Conservation (phyloP, 169 alveolate species). For the Cryptosporidium sp. region DNA sequence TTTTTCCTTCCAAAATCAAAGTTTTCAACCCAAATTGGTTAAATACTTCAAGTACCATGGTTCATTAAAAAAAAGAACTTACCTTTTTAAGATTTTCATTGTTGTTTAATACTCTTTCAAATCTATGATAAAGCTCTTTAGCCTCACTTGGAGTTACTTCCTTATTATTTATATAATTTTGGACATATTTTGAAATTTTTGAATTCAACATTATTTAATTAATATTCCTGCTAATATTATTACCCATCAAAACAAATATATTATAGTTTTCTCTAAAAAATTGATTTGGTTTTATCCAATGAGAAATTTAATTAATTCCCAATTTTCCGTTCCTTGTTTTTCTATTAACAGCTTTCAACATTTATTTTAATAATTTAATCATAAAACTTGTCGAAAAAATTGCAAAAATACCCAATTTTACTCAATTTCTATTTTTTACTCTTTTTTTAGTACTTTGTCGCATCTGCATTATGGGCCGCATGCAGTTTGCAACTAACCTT, state of each 20-base stretch:
- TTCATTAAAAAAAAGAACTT: conserved; percentile 2
- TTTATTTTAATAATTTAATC: neutral
- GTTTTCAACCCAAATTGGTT: neutral
- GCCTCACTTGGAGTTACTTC: conserved; percentile 58
- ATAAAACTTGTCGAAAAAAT: too few relatives aligned
- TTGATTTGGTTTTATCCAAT: too few relatives aligned
- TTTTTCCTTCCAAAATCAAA: neutral
- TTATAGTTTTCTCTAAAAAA: neutral
- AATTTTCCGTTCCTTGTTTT: neutral
- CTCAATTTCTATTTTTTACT: neutral
- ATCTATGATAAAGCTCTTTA: conserved; percentile 37
- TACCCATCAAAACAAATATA: neutral
- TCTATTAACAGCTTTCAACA: neutral
- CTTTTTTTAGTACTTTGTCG: neutral
- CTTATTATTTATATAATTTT: conserved; percentile 25
- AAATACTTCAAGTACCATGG: neutral
- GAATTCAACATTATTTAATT: conserved; percentile 31
- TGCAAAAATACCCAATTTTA: neutral
- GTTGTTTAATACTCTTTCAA: conserved; percentile 37
- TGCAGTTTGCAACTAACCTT: neutral
- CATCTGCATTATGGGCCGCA: conserved; percentile 8
- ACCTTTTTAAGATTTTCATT: conserved; percentile 66
- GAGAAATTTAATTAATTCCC: too few relatives aligned
- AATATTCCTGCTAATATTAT: neutral
- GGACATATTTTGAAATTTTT: conserved; percentile 47